phyloP scores from a whole-genome alignment of 1,284 basidiomycete species.

The Sanghuangporus weigelae region DNA sequence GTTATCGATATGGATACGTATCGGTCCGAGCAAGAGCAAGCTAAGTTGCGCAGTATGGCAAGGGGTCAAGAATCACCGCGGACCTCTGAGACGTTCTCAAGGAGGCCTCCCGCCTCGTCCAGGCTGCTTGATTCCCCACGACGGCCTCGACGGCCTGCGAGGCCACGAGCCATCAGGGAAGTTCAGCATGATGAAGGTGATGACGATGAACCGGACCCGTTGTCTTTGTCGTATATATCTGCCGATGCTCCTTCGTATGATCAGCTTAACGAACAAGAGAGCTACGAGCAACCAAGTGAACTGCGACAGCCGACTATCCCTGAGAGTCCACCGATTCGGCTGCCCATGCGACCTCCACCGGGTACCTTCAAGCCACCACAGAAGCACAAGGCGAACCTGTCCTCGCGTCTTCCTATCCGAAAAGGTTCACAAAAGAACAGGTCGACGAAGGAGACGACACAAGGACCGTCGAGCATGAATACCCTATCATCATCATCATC shows the following conservation, averaged over 20 bases:
- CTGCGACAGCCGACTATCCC: neutral
- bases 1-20: neutral
- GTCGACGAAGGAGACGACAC: neutral
- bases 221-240: constrained; percentile 20
- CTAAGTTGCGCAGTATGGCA: neutral
- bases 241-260: neutral
- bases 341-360: constrained; percentile 8
- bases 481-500: neutral
- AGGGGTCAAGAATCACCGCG: neutral
- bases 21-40: neutral
- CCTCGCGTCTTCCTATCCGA: neutral
- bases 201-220: constrained; percentile 24
- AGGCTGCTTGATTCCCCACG: constrained; percentile 50
- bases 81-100: constrained; percentile 40
- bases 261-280: constrained; percentile 21
- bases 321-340: constrained; percentile 6
- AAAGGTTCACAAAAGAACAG: neutral
- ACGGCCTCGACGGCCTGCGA: constrained; percentile 49
- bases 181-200: constrained; percentile 17
- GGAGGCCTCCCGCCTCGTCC: constrained; percentile 58
- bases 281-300: neutral
- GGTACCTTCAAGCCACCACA: constrained; percentile 5
- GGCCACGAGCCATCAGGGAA: constrained; percentile 21
- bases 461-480: neutral
- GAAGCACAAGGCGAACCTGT: neutral